A percentile compares a stretch with the other conserved stretches of the same genome.
These are phyloP conservation scores for Venturia effusa DNA, from an alignment of 2,329 filamentous ascomycete genomes.

Conservation along the genomic window DNA sequence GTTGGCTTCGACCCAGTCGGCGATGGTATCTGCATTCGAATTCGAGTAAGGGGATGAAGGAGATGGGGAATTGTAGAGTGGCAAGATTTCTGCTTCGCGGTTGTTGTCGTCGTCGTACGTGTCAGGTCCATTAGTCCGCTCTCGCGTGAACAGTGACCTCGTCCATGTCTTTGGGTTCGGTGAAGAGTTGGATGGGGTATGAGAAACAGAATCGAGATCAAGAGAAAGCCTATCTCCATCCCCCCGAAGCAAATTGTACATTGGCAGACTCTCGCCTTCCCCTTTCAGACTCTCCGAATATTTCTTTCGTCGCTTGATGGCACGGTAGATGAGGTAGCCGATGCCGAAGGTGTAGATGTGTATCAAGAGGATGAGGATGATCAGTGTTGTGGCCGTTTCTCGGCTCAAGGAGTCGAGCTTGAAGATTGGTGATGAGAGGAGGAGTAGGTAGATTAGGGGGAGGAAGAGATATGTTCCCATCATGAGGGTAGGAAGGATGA, in stretches of 20 bases:
- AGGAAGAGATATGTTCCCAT: neutral
- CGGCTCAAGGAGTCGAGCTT: neutral
- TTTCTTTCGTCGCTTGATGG: neutral
- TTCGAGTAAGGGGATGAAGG: too few relatives aligned
- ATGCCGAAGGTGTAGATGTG: neutral
- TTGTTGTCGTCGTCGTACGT: too few relatives aligned
- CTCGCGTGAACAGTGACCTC: too few relatives aligned
- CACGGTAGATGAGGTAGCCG: neutral
- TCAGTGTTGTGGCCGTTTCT: neutral
- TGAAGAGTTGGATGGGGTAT: too few relatives aligned
- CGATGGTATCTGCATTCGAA: neutral
- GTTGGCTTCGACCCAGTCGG: neutral
- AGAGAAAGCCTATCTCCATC: neutral
- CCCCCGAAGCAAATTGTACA: neutral
- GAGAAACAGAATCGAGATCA: neutral
- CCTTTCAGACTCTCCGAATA: neutral
- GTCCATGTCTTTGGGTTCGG: neutral
- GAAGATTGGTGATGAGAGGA: neutral
- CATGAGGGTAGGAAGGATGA: neutral
- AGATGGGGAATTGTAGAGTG: too few relatives aligned
- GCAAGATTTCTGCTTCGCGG: too few relatives aligned
- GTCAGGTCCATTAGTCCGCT: too few relatives aligned
- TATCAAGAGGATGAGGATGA: neutral
- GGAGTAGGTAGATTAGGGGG: neutral
- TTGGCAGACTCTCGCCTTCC: neutral